Evolutionary conservation across 2,329 filamentous ascomycete genomes (phyloP).

Genomic region (Exophiala xenobiotica): DNA sequence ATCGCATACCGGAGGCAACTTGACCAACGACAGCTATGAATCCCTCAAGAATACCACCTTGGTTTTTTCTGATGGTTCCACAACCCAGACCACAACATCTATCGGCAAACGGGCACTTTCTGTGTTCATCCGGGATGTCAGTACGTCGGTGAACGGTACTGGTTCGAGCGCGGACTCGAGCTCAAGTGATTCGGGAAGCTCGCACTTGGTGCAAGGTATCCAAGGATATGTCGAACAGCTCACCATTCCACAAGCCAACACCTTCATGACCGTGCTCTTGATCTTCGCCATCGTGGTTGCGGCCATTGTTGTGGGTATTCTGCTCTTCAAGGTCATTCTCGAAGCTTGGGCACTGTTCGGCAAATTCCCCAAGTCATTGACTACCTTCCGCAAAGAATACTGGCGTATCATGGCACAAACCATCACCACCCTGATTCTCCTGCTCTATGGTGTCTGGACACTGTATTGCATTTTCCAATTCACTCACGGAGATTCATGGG

Average conservation of each 20-base stretch:
- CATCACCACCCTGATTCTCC: conserved; percentile 83
- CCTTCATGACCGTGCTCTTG: conserved; percentile 92
- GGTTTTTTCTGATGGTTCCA: conserved; percentile 63
- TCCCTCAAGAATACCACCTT: conserved; percentile 75
- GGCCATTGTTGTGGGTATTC: conserved; percentile 77
- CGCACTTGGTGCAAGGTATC: conserved; percentile 68
- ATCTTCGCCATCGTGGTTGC: conserved; percentile 85
- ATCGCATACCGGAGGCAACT: conserved; percentile 75
- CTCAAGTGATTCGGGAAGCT: conserved; percentile 43
- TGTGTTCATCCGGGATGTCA: conserved; percentile 55
- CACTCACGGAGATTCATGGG: conserved; percentile 90
- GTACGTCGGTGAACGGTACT: conserved; percentile 40
- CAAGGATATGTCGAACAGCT: conserved; percentile 81
- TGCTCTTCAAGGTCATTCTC: conserved; percentile 86
- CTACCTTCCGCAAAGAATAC: conserved; percentile 90
- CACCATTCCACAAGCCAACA: conserved; percentile 81
- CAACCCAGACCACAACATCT: conserved; percentile 42
- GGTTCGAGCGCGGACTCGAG: conserved; percentile 29
- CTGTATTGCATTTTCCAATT: conserved; percentile 97
- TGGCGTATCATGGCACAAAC: conserved; percentile 89
- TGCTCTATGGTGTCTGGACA: conserved; percentile 93
- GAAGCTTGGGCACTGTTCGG: conserved; percentile 90
- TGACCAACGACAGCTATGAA: conserved; percentile 74
- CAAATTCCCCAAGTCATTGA: conserved; percentile 74
- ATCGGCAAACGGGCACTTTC: conserved; percentile 58